Base-by-base conservation (phyloP, 2,329 filamentous ascomycete genomes). In the Hansfordia pulvinata region DNA sequence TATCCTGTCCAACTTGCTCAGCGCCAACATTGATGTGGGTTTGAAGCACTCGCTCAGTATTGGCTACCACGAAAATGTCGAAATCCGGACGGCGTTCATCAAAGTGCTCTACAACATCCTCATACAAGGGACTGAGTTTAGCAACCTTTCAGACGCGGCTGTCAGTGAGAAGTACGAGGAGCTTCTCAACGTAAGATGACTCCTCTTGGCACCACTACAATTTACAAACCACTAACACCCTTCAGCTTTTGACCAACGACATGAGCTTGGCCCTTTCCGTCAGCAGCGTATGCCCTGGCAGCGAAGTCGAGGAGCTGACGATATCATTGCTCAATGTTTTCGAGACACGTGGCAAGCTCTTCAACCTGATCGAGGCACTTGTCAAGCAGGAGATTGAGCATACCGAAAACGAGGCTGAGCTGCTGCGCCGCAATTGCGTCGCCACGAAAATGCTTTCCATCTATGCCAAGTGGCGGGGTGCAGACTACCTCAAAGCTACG, bases 381-480 rank as follows among this genome's bases (percentile, higher is more conserved):
- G 75, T 80, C 33, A 71, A 75, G 37, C 71, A 77, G 38, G 75
- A 80, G 40, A 66, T 80, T 24, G 67, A 76, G 33, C 71, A 76
- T 27, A 78, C 73, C 5, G 75, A 79, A 43, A 78, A 74, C 28
- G 75, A 79, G 41, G 64, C 73, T 2, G 75, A 80, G 39, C 58
- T 80, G 13, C 49, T 80, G 8, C 62, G 75, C n/a, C 60, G 73
- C 26, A 76, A 75, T 17, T 78, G 72, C 36, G 74, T 80, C 2
- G 69, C 72, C n/a, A 79, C 75, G 2, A 80, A 79, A 43, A 76
- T 79, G 64, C 58, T 80, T 3, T 77, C 75, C 1, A 62, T 78
- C 6, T 80, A 77, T 38, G 74, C 73, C 5, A 79, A 76, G 41
- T 80, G 75, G 75, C 79, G 78, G 49, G 75, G 75, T 9, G 54